Evolutionary conservation across 2,329 filamentous ascomycete genomes (phyloP).

Genomic region (Epichloe gansuensis): DNA sequence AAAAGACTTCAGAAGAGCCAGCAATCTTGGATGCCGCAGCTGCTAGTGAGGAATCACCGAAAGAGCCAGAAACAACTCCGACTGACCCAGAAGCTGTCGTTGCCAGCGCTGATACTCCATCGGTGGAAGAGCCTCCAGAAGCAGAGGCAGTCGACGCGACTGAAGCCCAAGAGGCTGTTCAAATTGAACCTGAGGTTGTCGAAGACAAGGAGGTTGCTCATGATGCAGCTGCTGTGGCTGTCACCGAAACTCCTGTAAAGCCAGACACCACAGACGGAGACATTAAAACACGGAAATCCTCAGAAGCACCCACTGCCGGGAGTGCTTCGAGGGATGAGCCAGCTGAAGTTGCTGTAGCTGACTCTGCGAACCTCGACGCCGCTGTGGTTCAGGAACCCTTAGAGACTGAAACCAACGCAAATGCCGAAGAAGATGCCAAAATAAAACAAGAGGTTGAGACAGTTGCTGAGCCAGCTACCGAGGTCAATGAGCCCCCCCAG

Average conservation of each 20-base stretch:
- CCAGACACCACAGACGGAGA: not conserved
- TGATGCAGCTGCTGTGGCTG: not conserved
- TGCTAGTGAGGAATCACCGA: not conserved
- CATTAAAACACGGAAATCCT: not conserved
- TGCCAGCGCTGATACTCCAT: not conserved
- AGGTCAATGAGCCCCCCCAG: not conserved
- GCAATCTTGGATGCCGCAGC: not conserved
- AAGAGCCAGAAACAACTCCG: not conserved
- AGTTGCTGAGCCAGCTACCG: not conserved
- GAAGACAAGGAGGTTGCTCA: not conserved
- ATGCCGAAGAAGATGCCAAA: conserved; percentile 1
- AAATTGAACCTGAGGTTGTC: not conserved
- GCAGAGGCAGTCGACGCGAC: not conserved
- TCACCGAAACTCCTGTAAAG: conserved; percentile 3
- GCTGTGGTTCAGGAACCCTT: too few relatives aligned
- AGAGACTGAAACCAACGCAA: conserved; percentile 3
- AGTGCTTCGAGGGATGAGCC: not conserved
- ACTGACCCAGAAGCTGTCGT: not conserved
- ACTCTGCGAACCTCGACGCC: not conserved
- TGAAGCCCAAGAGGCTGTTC: not conserved
- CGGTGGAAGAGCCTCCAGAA: not conserved
- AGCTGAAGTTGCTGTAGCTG: not conserved
- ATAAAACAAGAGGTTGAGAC: not conserved
- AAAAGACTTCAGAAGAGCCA: not conserved
- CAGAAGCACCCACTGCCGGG: not conserved